Percentiles rank a stretch among this genome's conserved stretches.
phyloP scores from a whole-genome alignment of 2,329 filamentous ascomycete species.

The Beauveria pseudobassiana region DNA sequence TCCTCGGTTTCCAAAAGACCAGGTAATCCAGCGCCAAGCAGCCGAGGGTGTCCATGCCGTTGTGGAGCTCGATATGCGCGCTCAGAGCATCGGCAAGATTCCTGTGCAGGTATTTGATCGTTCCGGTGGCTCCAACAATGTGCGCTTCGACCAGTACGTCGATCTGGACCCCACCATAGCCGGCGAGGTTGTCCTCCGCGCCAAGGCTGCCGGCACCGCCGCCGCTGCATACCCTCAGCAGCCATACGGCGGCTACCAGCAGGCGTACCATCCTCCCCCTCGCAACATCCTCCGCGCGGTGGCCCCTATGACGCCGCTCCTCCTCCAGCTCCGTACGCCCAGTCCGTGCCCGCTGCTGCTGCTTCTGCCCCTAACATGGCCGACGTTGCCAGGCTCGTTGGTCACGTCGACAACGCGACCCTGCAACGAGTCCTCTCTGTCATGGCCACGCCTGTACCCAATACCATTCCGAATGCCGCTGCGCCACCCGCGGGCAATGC shows the following conservation, averaged over 20 bases:
- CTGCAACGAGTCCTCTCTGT: constrained; percentile 64
- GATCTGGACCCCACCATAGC: constrained; percentile 72
- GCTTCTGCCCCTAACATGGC: constrained; percentile 27
- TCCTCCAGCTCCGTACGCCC: constrained; percentile 21
- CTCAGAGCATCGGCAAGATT: constrained; percentile 66
- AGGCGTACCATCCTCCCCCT: constrained; percentile 23
- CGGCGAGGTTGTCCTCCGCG: constrained; percentile 70
- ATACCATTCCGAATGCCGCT: constrained; percentile 10
- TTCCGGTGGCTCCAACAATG: constrained; percentile 62
- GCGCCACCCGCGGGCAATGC: constrained; percentile 22
- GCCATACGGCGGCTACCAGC: constrained; percentile 19
- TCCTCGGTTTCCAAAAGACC: constrained; percentile 66
- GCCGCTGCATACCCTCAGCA: constrained; percentile 23
- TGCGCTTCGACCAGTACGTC: constrained; percentile 81
- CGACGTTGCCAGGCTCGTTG: constrained; percentile 58
- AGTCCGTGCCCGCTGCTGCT: constrained; percentile 11
- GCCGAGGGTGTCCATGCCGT: constrained; percentile 84
- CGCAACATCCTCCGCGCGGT: constrained; percentile 19
- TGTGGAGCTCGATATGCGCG: constrained; percentile 62
- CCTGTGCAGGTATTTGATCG: constrained; percentile 82
- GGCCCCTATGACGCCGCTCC: constrained; percentile 14
- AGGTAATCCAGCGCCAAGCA: constrained; percentile 78
- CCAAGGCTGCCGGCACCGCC: constrained; percentile 41
- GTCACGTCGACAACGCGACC: constrained; percentile 59
- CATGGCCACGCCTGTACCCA: constrained; percentile 29